These are phyloP conservation scores for Colletotrichum siamense DNA, from an alignment of 2,329 filamentous ascomycete species.

Conservation along the genomic window DNA sequence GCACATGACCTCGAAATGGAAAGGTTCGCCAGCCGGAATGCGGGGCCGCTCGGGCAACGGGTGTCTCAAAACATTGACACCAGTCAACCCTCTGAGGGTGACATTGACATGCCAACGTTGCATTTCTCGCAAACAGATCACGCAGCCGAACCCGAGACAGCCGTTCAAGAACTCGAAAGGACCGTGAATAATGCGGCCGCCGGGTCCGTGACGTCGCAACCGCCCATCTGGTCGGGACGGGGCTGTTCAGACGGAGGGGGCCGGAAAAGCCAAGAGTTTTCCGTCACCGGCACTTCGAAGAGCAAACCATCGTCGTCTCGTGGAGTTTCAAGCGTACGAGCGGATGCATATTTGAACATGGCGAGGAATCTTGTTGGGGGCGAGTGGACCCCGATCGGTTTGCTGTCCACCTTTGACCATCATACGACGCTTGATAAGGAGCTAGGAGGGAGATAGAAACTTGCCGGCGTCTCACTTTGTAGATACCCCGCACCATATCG, in stretches of 20 bases:
- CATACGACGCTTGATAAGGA: slow-evolving; percentile 37
- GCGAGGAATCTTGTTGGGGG: slow-evolving; percentile 29
- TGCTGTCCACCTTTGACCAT: slow-evolving; percentile 39
- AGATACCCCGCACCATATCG: background rate
- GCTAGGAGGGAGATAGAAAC: slow-evolving; percentile 26
- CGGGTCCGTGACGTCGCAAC: background rate
- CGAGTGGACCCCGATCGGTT: slow-evolving; percentile 34
- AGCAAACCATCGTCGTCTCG: background rate
- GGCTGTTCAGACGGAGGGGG: background rate
- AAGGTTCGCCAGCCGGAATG: slow-evolving; percentile 6
- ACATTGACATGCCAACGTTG: background rate
- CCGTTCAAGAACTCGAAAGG: background rate
- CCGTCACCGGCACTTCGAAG: background rate
- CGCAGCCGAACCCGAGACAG: background rate
- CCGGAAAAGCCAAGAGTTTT: background rate
- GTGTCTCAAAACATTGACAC: background rate
- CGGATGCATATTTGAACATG: slow-evolving; percentile 40
- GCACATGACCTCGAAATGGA: slow-evolving; percentile 69
- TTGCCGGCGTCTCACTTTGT: background rate
- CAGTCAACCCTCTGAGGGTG: background rate
- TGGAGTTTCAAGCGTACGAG: slow-evolving; percentile 27
- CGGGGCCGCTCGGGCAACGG: background rate
- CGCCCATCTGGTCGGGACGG: background rate
- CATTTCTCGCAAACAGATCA: background rate
- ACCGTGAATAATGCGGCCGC: background rate